Base-by-base conservation (phyloP, 116 monocot genomes). In the Thalassia testudinum region DNA sequence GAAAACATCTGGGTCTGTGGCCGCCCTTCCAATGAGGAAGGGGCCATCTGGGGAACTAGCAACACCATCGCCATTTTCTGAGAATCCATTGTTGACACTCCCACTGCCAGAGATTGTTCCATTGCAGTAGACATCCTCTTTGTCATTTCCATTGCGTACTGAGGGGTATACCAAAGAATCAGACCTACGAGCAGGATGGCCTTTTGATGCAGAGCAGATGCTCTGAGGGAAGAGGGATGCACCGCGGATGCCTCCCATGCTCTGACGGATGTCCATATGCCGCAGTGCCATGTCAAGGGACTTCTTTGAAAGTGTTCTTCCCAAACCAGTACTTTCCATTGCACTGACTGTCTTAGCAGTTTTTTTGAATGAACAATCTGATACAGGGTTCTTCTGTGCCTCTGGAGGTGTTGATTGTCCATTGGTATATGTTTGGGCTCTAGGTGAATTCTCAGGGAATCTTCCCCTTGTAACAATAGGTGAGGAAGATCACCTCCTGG, bases 251-350 rank as follows among this genome's bases (percentile, higher is more conserved):
- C 69, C 71, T n/a, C 79, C 86, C 23, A 83, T 58, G 24, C 69
- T 68, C 63, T 87, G 83, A 16, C 71, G 72, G 16, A 93, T 80
- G 50, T 93, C 93, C 86, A 86, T 86, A 47, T 86, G 86, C 63
- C 66, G 55, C 27, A 86, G 70, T 40, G 86, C 86, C 86, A 86
- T 78, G 66, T 86, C 86, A 37, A 86, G 74, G 5, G 86, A 86
- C 47, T 75, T 81, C 70, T 78, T 86, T 12, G 86, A 86, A 20
- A 86, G 77, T 22, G 64, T 81, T 56, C 86, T 64, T 18, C 86
- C 86, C 50, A 86, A 86, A 29, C 86, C 85, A 34, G 59, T 72
- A 37, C 66, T 71, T 56, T 45, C 45, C 15, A 13, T n/a, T 5
- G 74, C 21, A n/a, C 61, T 26, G 23, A 34, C 57, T 30, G 67